Evolutionary conservation across 2,329 filamentous ascomycete genomes (phyloP).

Genomic region (Microascus cirrosus): DNA sequence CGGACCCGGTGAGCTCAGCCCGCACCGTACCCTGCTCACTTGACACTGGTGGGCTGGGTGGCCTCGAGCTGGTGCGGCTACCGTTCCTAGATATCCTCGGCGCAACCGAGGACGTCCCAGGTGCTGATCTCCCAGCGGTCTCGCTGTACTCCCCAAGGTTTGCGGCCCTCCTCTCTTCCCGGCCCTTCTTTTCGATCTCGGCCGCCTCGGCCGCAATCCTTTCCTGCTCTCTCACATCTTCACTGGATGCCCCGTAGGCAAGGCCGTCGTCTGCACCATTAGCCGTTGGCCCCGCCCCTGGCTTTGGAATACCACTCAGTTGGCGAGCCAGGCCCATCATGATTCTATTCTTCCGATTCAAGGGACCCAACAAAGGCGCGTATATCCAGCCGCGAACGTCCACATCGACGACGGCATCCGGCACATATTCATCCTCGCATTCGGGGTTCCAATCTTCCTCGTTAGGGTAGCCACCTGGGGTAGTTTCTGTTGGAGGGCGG

Average conservation of each 20-base stretch:
- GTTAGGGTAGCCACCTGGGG: constrained; percentile 36
- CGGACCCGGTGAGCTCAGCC: constrained; percentile 59
- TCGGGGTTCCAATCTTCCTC: constrained; percentile 67
- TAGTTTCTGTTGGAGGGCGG: constrained; percentile 14
- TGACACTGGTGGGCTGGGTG: constrained; percentile 28
- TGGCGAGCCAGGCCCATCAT: constrained; percentile 79
- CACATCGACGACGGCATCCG: constrained; percentile 81
- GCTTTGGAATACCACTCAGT: constrained; percentile 74
- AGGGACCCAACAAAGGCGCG: constrained; percentile 68
- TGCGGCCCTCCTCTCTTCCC: constrained; percentile 60
- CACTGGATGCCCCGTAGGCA: constrained; percentile 27
- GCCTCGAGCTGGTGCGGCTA: not conserved
- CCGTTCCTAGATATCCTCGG: not conserved
- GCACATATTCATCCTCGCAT: constrained; percentile 71
- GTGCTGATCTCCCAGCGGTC: constrained; percentile 17
- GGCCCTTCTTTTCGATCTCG: constrained; percentile 61
- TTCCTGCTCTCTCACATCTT: constrained; percentile 45
- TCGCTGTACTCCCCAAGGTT: constrained; percentile 67
- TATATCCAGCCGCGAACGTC: constrained; percentile 96
- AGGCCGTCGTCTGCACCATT: constrained; percentile 1
- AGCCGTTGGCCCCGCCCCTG: constrained; percentile 24
- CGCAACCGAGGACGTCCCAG: not conserved
- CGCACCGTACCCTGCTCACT: constrained; percentile 22
- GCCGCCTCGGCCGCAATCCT: constrained; percentile 65
- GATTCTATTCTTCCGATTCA: constrained; percentile 78